A percentile compares a stretch with the other conserved stretches of the same genome.
These are phyloP conservation scores for Aspergillus sergii DNA, from an alignment of 2,329 filamentous ascomycete species.

Conservation along the genomic window DNA sequence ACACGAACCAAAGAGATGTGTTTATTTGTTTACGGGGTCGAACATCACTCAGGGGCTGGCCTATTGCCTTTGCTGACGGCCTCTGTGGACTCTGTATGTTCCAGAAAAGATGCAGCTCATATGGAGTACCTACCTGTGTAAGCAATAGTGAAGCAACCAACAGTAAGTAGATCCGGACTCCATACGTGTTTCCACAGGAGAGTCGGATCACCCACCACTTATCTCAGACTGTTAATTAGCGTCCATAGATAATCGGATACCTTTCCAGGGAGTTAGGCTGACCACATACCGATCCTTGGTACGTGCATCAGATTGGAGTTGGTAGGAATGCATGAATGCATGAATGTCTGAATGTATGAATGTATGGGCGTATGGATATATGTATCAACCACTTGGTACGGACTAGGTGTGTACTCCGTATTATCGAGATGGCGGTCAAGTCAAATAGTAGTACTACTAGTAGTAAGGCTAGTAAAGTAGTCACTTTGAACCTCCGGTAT, in stretches of 20 bases:
- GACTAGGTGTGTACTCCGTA: background rate
- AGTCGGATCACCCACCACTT: background rate
- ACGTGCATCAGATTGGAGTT: background rate
- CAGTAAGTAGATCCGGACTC: background rate
- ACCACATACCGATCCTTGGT: background rate
- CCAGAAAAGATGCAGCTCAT: background rate
- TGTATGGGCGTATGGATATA: background rate
- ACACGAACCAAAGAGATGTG: conserved; percentile 23
- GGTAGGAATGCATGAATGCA: background rate
- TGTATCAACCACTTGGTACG: background rate
- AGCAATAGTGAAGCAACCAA: background rate
- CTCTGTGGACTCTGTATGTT: background rate
- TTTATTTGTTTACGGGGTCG: conserved; percentile 10
- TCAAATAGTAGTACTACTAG: background rate
- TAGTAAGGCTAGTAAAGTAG: background rate
- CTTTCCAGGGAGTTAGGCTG: background rate
- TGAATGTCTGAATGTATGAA: too few species aligned
- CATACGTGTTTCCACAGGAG: background rate
- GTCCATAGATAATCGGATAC: background rate
- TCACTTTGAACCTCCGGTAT: background rate
- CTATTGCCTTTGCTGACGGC: background rate
- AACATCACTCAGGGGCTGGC: conserved; percentile 9
- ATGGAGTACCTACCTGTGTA: background rate
- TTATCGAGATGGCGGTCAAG: conserved; percentile 3
- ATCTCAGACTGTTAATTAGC: background rate